Percentiles rank a stretch among this genome's conserved stretches.
Evolutionary conservation across 2,329 filamentous ascomycete species (phyloP).

Genomic region (Monosporascus sp.): DNA sequence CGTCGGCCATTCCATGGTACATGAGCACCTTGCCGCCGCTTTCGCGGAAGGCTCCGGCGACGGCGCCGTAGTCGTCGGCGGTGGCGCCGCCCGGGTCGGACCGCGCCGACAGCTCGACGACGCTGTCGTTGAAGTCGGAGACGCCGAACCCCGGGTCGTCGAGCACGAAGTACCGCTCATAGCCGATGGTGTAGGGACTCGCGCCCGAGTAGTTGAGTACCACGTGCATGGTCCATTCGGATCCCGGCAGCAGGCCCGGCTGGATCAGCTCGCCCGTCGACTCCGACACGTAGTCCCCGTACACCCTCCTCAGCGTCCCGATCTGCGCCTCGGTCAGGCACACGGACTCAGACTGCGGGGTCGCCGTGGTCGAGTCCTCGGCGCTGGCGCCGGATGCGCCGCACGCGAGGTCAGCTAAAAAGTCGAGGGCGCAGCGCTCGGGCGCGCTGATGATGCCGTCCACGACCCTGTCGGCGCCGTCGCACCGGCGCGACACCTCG

Average conservation of each 20-base stretch:
- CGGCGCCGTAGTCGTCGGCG: constrained; percentile 34
- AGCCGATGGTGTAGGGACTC: constrained; percentile 29
- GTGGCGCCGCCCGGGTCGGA: constrained; percentile 32
- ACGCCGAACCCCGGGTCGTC: constrained; percentile 32
- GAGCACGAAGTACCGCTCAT: constrained; percentile 34
- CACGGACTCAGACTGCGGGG: constrained; percentile 14
- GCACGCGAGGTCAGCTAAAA: constrained; percentile 3
- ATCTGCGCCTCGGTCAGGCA: constrained; percentile 41
- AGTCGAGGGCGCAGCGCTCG: constrained; percentile 37
- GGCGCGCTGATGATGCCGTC: constrained; percentile 47
- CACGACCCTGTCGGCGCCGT: constrained; percentile 40
- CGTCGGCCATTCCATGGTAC: constrained; percentile 41
- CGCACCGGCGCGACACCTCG: constrained; percentile 45
- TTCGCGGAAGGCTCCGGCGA: constrained; percentile 32
- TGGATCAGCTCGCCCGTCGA: constrained; percentile 30
- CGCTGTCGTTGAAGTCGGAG: constrained; percentile 27
- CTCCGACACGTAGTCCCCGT: constrained; percentile 20
- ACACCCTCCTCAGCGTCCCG: constrained; percentile 25
- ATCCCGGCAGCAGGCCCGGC: constrained; percentile 40
- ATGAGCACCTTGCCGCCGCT: constrained; percentile 38
- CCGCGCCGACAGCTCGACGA: constrained; percentile 23
- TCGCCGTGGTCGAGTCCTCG: constrained; percentile 3
- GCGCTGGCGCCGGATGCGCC: neutral
- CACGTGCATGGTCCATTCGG: constrained; percentile 33
- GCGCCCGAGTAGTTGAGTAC: constrained; percentile 26